Evolutionary conservation across 805 yeast genomes (phyloP).

Genomic region (Yamadazyma akitaensis): DNA sequence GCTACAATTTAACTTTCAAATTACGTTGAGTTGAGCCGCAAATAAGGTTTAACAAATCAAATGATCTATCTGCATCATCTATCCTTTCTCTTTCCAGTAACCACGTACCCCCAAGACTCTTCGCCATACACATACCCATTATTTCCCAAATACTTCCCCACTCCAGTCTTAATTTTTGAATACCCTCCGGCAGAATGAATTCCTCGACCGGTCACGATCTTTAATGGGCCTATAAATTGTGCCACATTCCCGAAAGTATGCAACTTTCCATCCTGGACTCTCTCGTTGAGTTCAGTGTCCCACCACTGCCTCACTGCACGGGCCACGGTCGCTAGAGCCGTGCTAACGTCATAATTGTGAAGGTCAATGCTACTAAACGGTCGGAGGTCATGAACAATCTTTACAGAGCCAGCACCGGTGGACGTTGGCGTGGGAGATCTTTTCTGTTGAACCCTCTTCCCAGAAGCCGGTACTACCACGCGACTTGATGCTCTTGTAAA

Average conservation of each 20-base stretch:
- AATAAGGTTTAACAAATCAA: too few species aligned
- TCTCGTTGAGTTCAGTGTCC: slow-evolving; percentile 46
- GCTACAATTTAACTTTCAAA: too few species aligned
- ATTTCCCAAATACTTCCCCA: slow-evolving; percentile 36
- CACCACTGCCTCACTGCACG: slow-evolving; percentile 56
- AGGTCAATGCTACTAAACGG: slow-evolving; percentile 44
- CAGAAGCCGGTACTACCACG: background rate
- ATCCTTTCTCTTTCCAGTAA: slow-evolving; percentile 16
- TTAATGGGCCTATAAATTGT: slow-evolving; percentile 40
- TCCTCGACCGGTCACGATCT: slow-evolving; percentile 67
- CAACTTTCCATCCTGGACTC: slow-evolving; percentile 41
- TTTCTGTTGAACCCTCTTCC: background rate
- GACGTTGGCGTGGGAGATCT: too few species aligned
- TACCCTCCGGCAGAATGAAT: slow-evolving; percentile 60
- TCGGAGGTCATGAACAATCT: background rate
- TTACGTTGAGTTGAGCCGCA: too few species aligned
- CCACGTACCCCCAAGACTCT: slow-evolving; percentile 23
- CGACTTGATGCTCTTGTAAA: background rate
- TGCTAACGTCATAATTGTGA: slow-evolving; percentile 49
- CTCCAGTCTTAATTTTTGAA: slow-evolving; percentile 44
- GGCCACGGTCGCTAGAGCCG: slow-evolving; percentile 41
- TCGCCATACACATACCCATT: slow-evolving; percentile 47
- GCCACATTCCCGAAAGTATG: slow-evolving; percentile 33
- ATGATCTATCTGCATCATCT: background rate
- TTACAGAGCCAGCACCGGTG: background rate